Evolutionary conservation across 768 basidiomycete species (phyloP).

Genomic region (Phaffia tasmanica): DNA sequence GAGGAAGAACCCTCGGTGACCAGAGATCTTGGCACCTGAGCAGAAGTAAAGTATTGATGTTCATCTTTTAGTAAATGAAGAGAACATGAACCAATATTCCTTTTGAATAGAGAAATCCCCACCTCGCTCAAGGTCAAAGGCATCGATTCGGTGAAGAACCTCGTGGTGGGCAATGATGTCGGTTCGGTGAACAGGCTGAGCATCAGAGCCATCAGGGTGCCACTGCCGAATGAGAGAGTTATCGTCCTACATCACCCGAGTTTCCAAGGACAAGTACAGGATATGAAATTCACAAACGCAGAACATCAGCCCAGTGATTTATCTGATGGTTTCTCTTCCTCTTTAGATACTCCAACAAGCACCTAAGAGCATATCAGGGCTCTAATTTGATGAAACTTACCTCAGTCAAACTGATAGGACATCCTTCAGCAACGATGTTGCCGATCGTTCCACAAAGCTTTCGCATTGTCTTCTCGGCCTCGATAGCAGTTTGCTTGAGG

Average conservation of each 20-base stretch:
- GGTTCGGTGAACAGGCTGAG: slow-evolving; percentile 40
- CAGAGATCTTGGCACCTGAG: slow-evolving; percentile 76
- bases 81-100: background rate
- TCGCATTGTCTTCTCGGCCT: slow-evolving; percentile 66
- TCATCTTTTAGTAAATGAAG: background rate
- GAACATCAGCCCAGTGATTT: too few relatives aligned
- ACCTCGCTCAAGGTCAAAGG: slow-evolving; percentile 95
- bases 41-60: background rate
- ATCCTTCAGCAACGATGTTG: slow-evolving; percentile 80
- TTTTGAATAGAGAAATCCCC: slow-evolving; percentile 26
- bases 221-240: slow-evolving; percentile 70
- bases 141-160: slow-evolving; percentile 81
- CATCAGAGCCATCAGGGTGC: slow-evolving; percentile 68
- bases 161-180: slow-evolving; percentile 96
- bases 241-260: slow-evolving; percentile 57
- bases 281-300: too few relatives aligned
- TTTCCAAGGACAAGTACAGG: background rate
- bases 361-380: background rate
- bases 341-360: background rate
- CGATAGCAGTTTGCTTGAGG: slow-evolving; percentile 63
- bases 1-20: slow-evolving; percentile 93
- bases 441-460: slow-evolving; percentile 53
- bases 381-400: slow-evolving; percentile 42
- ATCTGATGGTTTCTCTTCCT: too few relatives aligned
- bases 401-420: slow-evolving; percentile 78